phyloP scores from a whole-genome alignment of 2,329 filamentous ascomycete species.

The Grosmannia huntii region DNA sequence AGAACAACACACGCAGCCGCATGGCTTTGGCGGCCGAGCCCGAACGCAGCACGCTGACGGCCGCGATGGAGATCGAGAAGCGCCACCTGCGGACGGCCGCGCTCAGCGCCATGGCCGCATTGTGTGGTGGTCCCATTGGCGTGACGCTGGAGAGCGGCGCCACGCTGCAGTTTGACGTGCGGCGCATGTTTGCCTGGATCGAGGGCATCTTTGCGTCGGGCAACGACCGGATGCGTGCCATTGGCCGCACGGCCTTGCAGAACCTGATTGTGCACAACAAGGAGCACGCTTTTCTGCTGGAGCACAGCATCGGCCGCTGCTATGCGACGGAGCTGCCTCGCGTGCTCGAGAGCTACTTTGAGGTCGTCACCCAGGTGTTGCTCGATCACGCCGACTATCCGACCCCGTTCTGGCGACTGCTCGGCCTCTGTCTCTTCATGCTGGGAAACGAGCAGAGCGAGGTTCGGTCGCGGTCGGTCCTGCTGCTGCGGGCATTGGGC shows the following conservation, averaged over 20 bases:
- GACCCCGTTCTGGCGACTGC: slow-evolving; percentile 78
- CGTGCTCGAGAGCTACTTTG: slow-evolving; percentile 88
- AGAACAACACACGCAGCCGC: slow-evolving; percentile 22
- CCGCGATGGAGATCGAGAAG: slow-evolving; percentile 95
- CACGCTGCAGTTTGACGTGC: slow-evolving; percentile 82
- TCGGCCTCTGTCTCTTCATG: slow-evolving; percentile 81
- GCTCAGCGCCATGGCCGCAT: slow-evolving; percentile 84
- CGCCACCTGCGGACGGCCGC: slow-evolving; percentile 81
- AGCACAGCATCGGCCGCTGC: slow-evolving; percentile 83
- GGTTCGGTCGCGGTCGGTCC: slow-evolving; percentile 77
- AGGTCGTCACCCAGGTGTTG: slow-evolving; percentile 78
- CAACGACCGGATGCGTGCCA: slow-evolving; percentile 84
- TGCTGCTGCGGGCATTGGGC: slow-evolving; percentile 69
- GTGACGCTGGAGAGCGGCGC: slow-evolving; percentile 80
- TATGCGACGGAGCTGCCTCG: slow-evolving; percentile 73
- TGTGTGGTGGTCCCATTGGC: slow-evolving; percentile 77
- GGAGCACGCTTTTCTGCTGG: slow-evolving; percentile 71
- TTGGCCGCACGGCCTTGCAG: slow-evolving; percentile 74
- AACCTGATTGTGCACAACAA: slow-evolving; percentile 87
- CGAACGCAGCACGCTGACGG: slow-evolving; percentile 67
- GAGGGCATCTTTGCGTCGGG: slow-evolving; percentile 86
- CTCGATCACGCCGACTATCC: slow-evolving; percentile 72
- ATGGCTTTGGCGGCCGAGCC: slow-evolving; percentile 21
- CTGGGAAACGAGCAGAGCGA: slow-evolving; percentile 84
- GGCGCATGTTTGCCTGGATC: slow-evolving; percentile 89